phyloP scores from a whole-genome alignment of 176 grass and related monocot species.

The Phoenix dactylifera region DNA sequence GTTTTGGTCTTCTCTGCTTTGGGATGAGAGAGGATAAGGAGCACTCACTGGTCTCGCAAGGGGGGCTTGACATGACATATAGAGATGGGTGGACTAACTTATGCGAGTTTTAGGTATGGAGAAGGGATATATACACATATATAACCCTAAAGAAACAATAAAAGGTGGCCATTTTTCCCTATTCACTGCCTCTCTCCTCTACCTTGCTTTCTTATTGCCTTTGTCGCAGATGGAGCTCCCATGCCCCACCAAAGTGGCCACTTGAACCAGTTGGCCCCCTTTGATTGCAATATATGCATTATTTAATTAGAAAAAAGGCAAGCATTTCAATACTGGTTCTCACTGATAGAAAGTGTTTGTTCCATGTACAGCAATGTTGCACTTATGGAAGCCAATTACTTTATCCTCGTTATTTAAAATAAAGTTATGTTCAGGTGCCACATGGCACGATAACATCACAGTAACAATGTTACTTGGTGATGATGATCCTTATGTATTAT shows the following conservation, averaged over 20 bases:
- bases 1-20: background rate
- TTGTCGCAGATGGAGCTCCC: background rate
- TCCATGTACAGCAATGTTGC: background rate
- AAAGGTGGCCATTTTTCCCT: background rate
- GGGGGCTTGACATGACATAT: constrained; percentile 1
- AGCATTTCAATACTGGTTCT: background rate
- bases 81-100: background rate
- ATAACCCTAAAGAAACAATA: background rate
- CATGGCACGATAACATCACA: background rate
- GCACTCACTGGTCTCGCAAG: background rate
- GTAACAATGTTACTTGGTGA: background rate
- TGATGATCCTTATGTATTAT: background rate
- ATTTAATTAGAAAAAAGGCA: background rate
- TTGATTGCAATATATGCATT: background rate
- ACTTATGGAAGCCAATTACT: background rate
- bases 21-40: constrained; percentile 1
- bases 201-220: background rate
- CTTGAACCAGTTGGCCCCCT: background rate
- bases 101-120: background rate
- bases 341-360: background rate
- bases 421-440: background rate
- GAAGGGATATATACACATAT: background rate
- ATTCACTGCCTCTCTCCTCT: background rate
- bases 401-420: background rate
- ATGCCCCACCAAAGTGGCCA: background rate